Evolutionary conservation across 2,329 filamentous ascomycete species (phyloP).

Genomic region (Calonectria multiphialidica): DNA sequence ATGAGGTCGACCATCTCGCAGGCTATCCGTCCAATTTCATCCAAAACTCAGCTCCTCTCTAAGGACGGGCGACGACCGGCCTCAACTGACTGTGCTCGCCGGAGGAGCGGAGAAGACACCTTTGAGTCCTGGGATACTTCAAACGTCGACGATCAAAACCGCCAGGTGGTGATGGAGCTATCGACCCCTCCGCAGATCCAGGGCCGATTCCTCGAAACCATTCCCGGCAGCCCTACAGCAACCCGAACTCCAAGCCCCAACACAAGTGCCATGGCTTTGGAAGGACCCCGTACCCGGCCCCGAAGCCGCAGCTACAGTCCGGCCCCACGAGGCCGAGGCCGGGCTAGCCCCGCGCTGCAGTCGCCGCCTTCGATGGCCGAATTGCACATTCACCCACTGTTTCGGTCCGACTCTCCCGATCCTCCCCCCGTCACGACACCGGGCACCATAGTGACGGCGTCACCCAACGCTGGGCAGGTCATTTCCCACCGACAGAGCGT

Average conservation of each 20-base stretch:
- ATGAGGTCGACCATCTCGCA: slow-evolving; percentile 56
- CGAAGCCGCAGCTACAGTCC: slow-evolving; percentile 68
- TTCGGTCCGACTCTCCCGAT: slow-evolving; percentile 77
- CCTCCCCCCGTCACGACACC: slow-evolving; percentile 76
- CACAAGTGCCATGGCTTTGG: slow-evolving; percentile 65
- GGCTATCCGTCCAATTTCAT: slow-evolving; percentile 67
- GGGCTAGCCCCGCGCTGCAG: slow-evolving; percentile 33
- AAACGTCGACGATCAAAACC: slow-evolving; percentile 71
- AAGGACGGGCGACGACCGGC: slow-evolving; percentile 57
- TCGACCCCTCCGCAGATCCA: slow-evolving; percentile 58
- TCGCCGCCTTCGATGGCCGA: slow-evolving; percentile 60
- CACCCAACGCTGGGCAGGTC: slow-evolving; percentile 75
- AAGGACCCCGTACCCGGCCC: slow-evolving; percentile 58
- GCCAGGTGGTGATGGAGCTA: slow-evolving; percentile 67
- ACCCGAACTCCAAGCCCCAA: slow-evolving; percentile 76
- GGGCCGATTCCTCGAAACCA: slow-evolving; percentile 74
- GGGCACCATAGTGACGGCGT: slow-evolving; percentile 78
- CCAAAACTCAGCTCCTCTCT: slow-evolving; percentile 66
- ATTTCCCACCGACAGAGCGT: slow-evolving; percentile 67
- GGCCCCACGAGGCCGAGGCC: slow-evolving; percentile 47
- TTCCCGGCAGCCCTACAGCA: slow-evolving; percentile 73
- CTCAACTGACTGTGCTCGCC: slow-evolving; percentile 60
- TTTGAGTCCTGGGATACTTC: slow-evolving; percentile 85
- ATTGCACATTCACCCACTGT: slow-evolving; percentile 82
- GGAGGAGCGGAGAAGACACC: slow-evolving; percentile 64